Evolutionary conservation across 2,329 filamentous ascomycete genomes (phyloP), one percentile per base, ranked within the genome.

Genomic region (Fusarium denticulatum): DNA sequence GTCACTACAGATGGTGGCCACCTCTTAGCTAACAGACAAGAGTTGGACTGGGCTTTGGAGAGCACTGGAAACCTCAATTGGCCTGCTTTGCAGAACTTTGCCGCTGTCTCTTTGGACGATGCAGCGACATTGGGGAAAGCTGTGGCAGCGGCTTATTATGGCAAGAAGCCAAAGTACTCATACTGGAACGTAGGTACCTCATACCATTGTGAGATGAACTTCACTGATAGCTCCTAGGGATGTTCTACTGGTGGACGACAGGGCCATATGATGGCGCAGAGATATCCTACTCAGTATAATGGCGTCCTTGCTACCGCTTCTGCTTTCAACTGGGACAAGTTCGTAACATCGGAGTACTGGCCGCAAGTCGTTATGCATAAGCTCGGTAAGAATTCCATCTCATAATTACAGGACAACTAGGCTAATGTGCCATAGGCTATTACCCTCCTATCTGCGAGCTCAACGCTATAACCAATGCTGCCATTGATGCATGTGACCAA

Each of bases 191-290:
- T 37, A 36, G 6, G 68, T 53, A 5, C 6, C 4, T 11, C 9
- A 22, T 8, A 11, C 2, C 2, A 3, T 8, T 10, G 7, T 3
- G 7, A 37, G 7, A 22, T 36, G 30, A 10, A 1, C 16, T 3
- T 28, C 18, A 7, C 42, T 69, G 18, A 70, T 12, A 2, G 1
- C 14, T 9, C 1, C 0, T 3, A 70, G 67, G 68, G 88, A 20
- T 89, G 88, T 73, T 88, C 86, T 3, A 88, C 86, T 0, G 88
- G 88, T 18, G 89, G 89, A 5, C 81, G 88, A 3, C 88, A 90
- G 76, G 88, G 88, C 13, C 79, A 88, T 30, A 86, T 86, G 73
- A 81, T 86, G 16, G 85, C 86, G 0, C 86, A 90, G 71, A 77
- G 82, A 14, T 88, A 86, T 66, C 88, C 88, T 0, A 81, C 85